Base-by-base conservation (phyloP, 176 grass and related monocot species). In the Luzula sylvatica region DNA sequence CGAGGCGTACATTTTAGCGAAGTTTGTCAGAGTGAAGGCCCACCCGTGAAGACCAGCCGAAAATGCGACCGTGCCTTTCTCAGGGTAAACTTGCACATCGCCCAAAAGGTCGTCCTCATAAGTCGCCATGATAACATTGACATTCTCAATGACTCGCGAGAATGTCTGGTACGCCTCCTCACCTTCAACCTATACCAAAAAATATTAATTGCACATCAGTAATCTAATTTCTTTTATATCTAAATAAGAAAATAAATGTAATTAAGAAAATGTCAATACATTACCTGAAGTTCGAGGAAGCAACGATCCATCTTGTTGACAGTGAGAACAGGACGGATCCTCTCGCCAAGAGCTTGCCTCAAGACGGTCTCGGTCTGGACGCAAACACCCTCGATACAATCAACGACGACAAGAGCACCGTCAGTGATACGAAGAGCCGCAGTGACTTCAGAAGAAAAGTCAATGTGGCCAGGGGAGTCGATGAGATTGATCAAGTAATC, bases 241-340 rank as follows among this genome's bases (percentile, higher is more conserved):
- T 7, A 35, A 35, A 35, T 35, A 9, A 2, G 9, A 35, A 9
- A 9, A n/a, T n/a, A n/a, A n/a, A n/a, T n/a, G n/a, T n/a, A n/a
- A n/a, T n/a, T 35, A 35, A 35, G 30, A 35, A 35, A 35, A n/a
- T n/a, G n/a, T n/a, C n/a, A n/a, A 35, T 35, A 35, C 30, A 35
- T 1, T 35, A 35, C 30, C 9, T 56, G 53, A 18, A 56, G 26
- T 8, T 56, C 53, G 1, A 56, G 26, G 53, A 65, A 65, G 39
- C 42, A 65, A 11, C 61, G 24, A 18, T 65, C 61, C 38, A 65
- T 65, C 4, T 48, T 65, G 42, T 65, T 65, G 12, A 65, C 61
- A 8, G 42, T 48, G 17, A 65, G n/a, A 1, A 65, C 24, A 0
- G 61, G 42, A 0, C 42, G 5, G 16, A 65, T 65, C 23, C 61